Conservation (phyloP, 2,329 filamentous ascomycete genomes). For the Penicillium glabrum region DNA sequence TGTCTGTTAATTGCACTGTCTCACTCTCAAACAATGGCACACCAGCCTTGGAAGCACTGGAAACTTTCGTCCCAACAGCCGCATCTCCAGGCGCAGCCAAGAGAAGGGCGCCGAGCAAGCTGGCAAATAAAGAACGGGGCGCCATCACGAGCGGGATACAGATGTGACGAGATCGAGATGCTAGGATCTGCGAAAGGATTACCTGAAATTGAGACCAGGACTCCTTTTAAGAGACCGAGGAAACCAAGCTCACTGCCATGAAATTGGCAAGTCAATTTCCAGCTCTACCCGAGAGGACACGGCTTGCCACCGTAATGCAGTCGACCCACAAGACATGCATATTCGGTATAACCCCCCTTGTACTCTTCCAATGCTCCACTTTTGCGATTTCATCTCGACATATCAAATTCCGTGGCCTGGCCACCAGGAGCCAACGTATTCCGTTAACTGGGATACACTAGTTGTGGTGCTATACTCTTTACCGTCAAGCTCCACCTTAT, state of each 20-base stretch:
- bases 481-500: too few relatives aligned
- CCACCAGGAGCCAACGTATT: too few relatives aligned
- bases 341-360: neutral
- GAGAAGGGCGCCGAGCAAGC: conserved; percentile 14
- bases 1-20: conserved; percentile 26
- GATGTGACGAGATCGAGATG: neutral
- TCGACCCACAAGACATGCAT: neutral
- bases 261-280: neutral
- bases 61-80: conserved; percentile 9
- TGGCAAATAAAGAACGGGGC: conserved; percentile 4
- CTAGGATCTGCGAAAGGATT: conserved; percentile 4
- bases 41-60: conserved; percentile 14
- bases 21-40: conserved; percentile 25
- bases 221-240: conserved; percentile 3
- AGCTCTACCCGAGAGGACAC: neutral
- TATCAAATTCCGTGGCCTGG: neutral
- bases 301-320: neutral
- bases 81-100: conserved; percentile 13
- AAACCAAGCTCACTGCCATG: neutral
- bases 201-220: neutral
- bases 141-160: conserved; percentile 3
- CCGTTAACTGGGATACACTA: too few relatives aligned
- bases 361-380: neutral
- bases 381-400: neutral
- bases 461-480: too few relatives aligned